These are phyloP conservation scores for Graphiopsis chlorocephala DNA, from an alignment of 2,329 filamentous ascomycete genomes.

Conservation along the genomic window DNA sequence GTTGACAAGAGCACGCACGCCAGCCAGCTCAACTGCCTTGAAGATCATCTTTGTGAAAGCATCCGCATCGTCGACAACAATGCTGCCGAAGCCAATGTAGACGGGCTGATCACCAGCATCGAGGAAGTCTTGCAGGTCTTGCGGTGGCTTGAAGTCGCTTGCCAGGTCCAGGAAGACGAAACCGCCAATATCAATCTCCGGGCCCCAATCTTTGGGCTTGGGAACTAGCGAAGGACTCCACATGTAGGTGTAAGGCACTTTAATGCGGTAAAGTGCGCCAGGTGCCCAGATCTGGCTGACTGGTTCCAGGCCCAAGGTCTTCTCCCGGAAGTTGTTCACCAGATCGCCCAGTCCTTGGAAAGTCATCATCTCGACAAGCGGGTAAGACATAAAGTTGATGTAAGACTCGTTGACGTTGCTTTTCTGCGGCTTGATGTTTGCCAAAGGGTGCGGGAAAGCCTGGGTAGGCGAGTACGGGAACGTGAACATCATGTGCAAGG, in stretches of 20 bases:
- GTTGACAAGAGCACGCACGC: constrained; percentile 54
- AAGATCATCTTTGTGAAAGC: constrained; percentile 70
- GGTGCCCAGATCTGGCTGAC: constrained; percentile 81
- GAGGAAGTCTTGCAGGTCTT: constrained; percentile 66
- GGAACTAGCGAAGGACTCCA: constrained; percentile 79
- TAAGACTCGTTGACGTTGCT: constrained; percentile 71
- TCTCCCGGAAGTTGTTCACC: constrained; percentile 81
- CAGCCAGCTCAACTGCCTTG: constrained; percentile 58
- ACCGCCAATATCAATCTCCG: constrained; percentile 70
- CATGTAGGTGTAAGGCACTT: constrained; percentile 84
- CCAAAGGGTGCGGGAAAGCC: constrained; percentile 80
- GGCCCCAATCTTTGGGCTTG: constrained; percentile 73
- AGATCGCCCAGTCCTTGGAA: constrained; percentile 90
- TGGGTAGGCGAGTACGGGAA: constrained; percentile 91
- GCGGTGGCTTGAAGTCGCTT: constrained; percentile 62
- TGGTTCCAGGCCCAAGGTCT: constrained; percentile 70
- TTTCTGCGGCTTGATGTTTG: constrained; percentile 65
- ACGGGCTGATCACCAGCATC: constrained; percentile 69
- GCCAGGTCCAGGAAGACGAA: constrained; percentile 73
- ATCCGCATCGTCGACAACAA: constrained; percentile 74
- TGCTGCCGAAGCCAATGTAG: constrained; percentile 81
- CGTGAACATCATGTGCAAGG: constrained; percentile 85
- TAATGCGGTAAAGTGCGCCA: constrained; percentile 70
- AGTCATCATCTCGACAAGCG: constrained; percentile 84
- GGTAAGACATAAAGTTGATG: constrained; percentile 80